phyloP scores from a whole-genome alignment of 2,329 filamentous ascomycete genomes.

The Cladosporium sp. region DNA sequence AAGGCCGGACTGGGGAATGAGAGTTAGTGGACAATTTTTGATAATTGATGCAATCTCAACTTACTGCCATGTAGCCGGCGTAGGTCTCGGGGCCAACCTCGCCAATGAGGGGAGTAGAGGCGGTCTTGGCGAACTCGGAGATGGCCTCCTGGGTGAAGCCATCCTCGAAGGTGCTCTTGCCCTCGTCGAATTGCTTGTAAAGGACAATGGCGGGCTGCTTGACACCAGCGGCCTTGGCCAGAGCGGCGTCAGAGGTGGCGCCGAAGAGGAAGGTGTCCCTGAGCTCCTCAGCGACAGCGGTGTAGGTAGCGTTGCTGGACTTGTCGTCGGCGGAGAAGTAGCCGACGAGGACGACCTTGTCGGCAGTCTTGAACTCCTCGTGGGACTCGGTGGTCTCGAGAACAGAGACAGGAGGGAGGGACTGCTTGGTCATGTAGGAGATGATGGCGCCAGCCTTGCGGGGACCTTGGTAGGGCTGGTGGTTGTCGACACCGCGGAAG shows the following conservation, averaged over 20 bases:
- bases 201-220: slow-evolving; percentile 83
- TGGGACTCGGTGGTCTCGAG: slow-evolving; percentile 74
- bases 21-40: background rate
- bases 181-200: slow-evolving; percentile 98
- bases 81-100: slow-evolving; percentile 98
- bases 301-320: slow-evolving; percentile 83
- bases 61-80: slow-evolving; percentile 82
- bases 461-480: slow-evolving; percentile 81
- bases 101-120: slow-evolving; percentile 86
- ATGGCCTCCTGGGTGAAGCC: slow-evolving; percentile 81
- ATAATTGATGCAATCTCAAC: slow-evolving; percentile 29
- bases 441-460: slow-evolving; percentile 78
- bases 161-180: slow-evolving; percentile 80
- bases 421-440: slow-evolving; percentile 98
- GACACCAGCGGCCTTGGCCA: slow-evolving; percentile 89
- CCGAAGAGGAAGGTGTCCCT: slow-evolving; percentile 94
- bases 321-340: slow-evolving; percentile 82
- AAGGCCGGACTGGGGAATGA: slow-evolving; percentile 64
- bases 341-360: slow-evolving; percentile 92
- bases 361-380: slow-evolving; percentile 94
- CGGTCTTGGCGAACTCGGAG: slow-evolving; percentile 76
- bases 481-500: slow-evolving; percentile 85
- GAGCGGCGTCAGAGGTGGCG: slow-evolving; percentile 74
- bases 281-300: slow-evolving; percentile 69
- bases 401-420: slow-evolving; percentile 83